Evolutionary conservation across 106 monocot genomes (phyloP).

Genomic region (Cymbidium sinense): DNA sequence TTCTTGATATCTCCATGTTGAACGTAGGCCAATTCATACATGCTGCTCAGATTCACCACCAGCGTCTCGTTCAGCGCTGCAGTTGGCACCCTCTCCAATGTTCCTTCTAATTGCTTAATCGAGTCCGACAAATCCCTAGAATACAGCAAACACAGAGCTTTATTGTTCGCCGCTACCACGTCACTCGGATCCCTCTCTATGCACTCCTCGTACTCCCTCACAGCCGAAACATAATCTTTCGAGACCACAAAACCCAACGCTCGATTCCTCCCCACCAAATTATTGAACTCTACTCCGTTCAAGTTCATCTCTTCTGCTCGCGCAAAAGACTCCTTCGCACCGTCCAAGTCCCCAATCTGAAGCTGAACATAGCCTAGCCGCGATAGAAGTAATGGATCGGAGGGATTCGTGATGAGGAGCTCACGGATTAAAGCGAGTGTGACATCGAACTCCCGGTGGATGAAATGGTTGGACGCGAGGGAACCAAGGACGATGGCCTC

Average conservation of each 20-base stretch:
- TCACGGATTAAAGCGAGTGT: slow-evolving; percentile 47
- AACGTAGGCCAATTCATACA: slow-evolving; percentile 96
- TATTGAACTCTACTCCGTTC: slow-evolving; percentile 22
- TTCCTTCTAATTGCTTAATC: slow-evolving; percentile 82
- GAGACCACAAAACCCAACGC: slow-evolving; percentile 54
- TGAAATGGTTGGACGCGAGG: slow-evolving; percentile 56
- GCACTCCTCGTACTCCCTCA: slow-evolving; percentile 91
- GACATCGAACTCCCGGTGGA: slow-evolving; percentile 77
- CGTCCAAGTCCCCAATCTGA: slow-evolving; percentile 90
- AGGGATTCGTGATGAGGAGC: slow-evolving; percentile 35
- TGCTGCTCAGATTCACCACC: slow-evolving; percentile 83
- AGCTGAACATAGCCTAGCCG: slow-evolving; percentile 68
- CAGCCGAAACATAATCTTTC: slow-evolving; percentile 71
- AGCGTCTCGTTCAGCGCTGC: slow-evolving; percentile 75
- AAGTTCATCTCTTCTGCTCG: slow-evolving; percentile 34
- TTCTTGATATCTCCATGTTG: slow-evolving; percentile 81
- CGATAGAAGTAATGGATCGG: slow-evolving; percentile 64
- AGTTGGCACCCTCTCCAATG: slow-evolving; percentile 87
- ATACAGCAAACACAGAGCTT: slow-evolving; percentile 89
- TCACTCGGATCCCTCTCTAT: slow-evolving; percentile 74
- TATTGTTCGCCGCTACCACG: slow-evolving; percentile 84
- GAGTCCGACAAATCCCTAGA: slow-evolving; percentile 84
- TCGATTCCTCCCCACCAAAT: slow-evolving; percentile 58
- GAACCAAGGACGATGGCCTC: slow-evolving; percentile 49
- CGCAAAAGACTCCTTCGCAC: slow-evolving; percentile 39